A percentile compares a stretch with the other conserved stretches of the same genome.
phyloP scores from a whole-genome alignment of 352 stramenopile species.

The Phytophthora megakarya region DNA sequence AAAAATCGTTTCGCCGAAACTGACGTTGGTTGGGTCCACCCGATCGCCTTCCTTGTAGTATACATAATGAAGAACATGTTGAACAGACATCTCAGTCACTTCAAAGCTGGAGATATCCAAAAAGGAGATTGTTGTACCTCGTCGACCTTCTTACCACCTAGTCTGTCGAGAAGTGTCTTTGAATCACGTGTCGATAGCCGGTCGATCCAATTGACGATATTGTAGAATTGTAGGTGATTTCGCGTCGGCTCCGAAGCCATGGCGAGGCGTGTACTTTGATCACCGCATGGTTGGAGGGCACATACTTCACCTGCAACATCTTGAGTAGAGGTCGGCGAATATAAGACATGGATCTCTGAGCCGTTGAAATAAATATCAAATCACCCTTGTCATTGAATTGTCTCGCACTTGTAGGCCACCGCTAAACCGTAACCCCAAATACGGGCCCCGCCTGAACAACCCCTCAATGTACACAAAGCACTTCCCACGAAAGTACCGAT shows the following conservation, averaged over 20 bases:
- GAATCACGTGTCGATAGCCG: background rate
- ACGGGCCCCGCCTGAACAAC: background rate
- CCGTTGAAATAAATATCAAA: conserved; percentile 18
- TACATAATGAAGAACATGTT: conserved; percentile 6
- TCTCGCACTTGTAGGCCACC: conserved; percentile 1
- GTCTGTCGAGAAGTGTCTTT: background rate
- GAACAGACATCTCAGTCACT: background rate
- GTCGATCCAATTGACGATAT: conserved; percentile 10
- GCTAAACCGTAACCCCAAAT: conserved; percentile 21
- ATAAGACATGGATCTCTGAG: background rate
- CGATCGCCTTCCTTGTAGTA: conserved; percentile 10
- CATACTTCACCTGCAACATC: conserved; percentile 18
- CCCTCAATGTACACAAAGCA: conserved; percentile 4
- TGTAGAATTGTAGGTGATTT: background rate
- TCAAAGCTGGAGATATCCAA: conserved; percentile 3
- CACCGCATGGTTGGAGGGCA: conserved; percentile 11
- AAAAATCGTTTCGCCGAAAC: no score
- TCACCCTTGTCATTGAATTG: background rate
- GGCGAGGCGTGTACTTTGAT: conserved; percentile 1
- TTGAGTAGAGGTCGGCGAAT: background rate
- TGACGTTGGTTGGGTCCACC: no score
- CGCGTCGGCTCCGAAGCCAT: conserved; percentile 9
- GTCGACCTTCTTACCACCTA: background rate
- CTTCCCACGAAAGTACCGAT: conserved; percentile 16
- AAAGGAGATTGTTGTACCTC: background rate